These are phyloP conservation scores for Hortiboletus campestris DNA, from an alignment of 768 basidiomycete genomes.

Conservation along the genomic window DNA sequence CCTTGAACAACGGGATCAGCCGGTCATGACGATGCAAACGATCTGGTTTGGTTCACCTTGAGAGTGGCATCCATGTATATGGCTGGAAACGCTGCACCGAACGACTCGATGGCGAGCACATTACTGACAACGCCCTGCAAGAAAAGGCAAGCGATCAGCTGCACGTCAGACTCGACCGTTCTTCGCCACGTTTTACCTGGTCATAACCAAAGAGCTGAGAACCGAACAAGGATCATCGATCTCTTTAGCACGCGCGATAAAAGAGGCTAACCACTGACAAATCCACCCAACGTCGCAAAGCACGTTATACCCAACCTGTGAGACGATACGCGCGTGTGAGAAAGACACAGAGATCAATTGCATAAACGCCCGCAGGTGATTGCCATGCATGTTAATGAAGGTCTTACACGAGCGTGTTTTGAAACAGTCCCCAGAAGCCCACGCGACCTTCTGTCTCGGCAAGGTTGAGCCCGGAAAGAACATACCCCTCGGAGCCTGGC, in stretches of 20 bases:
- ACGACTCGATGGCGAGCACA: constrained; percentile 35
- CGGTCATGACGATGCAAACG: neutral
- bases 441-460: constrained; percentile 18
- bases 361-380: neutral
- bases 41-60: constrained; percentile 20
- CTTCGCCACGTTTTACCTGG: constrained; percentile 14
- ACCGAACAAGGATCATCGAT: neutral
- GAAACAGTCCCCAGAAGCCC: constrained; percentile 28
- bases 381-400: neutral
- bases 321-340: neutral
- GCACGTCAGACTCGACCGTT: neutral
- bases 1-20: constrained; percentile 16
- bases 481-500: neutral
- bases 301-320: constrained; percentile 31
- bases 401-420: constrained; percentile 30
- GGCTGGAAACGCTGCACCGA: constrained; percentile 32
- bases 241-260: neutral
- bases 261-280: constrained; percentile 19
- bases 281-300: constrained; percentile 33
- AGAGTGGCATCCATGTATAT: constrained; percentile 29
- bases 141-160: neutral
- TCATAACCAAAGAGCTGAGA: constrained; percentile 33
- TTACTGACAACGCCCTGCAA: constrained; percentile 31
- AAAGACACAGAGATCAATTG: neutral
- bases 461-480: constrained; percentile 9